Base-by-base conservation (phyloP, 2,329 filamentous ascomycete genomes). In the Colletotrichum theobromicola region DNA sequence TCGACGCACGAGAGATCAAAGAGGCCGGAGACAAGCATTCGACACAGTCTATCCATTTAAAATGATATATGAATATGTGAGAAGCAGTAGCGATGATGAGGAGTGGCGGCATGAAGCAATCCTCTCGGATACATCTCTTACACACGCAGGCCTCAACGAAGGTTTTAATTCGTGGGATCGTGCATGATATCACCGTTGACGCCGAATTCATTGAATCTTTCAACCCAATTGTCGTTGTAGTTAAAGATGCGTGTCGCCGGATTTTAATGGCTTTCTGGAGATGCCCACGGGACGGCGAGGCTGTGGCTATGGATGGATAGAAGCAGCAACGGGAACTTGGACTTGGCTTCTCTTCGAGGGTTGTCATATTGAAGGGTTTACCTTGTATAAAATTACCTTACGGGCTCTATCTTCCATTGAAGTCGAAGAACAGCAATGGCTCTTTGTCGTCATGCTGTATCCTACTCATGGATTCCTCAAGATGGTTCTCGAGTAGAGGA, bases 81-180 rank as follows among this genome's bases (percentile, higher is more conserved):
- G 10, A 46, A 46, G 42, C 42, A 46, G 10, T 7, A n/a, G 5
- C 42, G 5, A 46, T 46, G 42, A 46, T 7, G 18, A 46, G 9
- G 9, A 46, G 42, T 21, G 5, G 0, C 6, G 5, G 0, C 6
- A 10, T n/a, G 16, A 42, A n/a, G 8, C 16, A 35, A 13, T 5
- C 10, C 10, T 34, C 32, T 12, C 10, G 32, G 32, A 15, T 35
- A n/a, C n/a, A n/a, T n/a, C n/a, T n/a, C n/a, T n/a, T n/a, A n/a
- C n/a, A n/a, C n/a, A n/a, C n/a, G n/a, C n/a, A n/a, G n/a, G n/a
- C n/a, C n/a, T n/a, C n/a, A n/a, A n/a, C n/a, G n/a, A n/a, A n/a
- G n/a, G n/a, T n/a, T n/a, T n/a, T n/a, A n/a, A n/a, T n/a, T n/a
- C n/a, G n/a, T n/a, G 34, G 34, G 34, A 7, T 1, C 2, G 35